Percentiles rank a stretch among this genome's conserved stretches.
These are phyloP conservation scores for Candida quercuum DNA, from an alignment of 805 yeast genomes.

Conservation along the genomic window DNA sequence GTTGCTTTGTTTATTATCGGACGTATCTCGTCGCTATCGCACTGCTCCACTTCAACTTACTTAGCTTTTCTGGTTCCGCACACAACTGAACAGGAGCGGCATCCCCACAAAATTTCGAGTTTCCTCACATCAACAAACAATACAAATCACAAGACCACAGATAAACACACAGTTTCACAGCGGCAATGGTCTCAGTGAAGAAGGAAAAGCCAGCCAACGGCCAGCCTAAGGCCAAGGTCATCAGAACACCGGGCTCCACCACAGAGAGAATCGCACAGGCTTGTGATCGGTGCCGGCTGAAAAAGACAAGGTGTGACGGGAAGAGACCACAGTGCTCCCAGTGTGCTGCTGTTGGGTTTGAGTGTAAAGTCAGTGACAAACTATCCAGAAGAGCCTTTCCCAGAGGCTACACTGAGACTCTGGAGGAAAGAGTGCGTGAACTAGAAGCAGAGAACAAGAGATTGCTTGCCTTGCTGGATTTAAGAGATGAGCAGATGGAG, in stretches of 20 bases:
- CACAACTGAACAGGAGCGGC: too few species aligned
- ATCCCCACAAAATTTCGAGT: too few species aligned
- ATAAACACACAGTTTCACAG: background rate
- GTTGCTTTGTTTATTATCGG: too few species aligned
- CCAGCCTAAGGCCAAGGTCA: conserved; percentile 35
- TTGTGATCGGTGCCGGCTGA: conserved; percentile 83
- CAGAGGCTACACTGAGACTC: conserved; percentile 84
- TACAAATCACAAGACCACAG: too few species aligned
- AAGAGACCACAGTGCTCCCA: conserved; percentile 68
- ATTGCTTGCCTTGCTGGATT: conserved; percentile 54
- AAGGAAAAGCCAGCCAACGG: conserved; percentile 3
- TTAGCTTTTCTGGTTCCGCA: too few species aligned
- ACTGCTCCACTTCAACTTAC: too few species aligned
- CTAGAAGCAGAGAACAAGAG: conserved; percentile 76
- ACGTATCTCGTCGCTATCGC: too few species aligned
- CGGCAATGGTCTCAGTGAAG: background rate
- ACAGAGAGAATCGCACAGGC: conserved; percentile 81
- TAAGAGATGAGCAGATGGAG: conserved; percentile 60
- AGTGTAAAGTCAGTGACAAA: conserved; percentile 83
- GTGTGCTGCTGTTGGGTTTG: conserved; percentile 80
- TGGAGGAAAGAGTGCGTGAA: conserved; percentile 85
- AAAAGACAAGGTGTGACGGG: conserved; percentile 77
- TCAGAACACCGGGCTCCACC: conserved; percentile 62
- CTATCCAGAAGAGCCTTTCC: conserved; percentile 85
- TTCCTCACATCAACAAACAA: too few species aligned